These are phyloP conservation scores for Atalantia buxifolia DNA, from an alignment of 345 rosid species.

Conservation along the genomic window DNA sequence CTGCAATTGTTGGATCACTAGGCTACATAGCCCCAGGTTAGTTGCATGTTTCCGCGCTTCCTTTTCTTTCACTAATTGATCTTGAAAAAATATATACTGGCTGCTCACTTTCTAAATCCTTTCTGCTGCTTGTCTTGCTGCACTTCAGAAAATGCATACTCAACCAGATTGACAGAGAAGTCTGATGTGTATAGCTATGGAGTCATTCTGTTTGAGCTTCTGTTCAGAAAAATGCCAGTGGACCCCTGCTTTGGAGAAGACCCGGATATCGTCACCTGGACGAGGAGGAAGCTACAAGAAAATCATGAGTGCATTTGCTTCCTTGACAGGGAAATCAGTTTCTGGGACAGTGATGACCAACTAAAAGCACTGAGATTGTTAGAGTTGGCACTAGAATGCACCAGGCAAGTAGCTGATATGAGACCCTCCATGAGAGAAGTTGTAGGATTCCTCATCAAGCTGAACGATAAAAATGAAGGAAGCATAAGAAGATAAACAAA, in stretches of 20 bases:
- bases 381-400: constrained; percentile 40
- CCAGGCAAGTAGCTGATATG: constrained; percentile 19
- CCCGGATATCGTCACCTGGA: constrained; percentile 28
- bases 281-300: constrained; percentile 24
- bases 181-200: constrained; percentile 37
- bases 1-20: constrained; percentile 32
- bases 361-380: constrained; percentile 27
- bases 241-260: constrained; percentile 36
- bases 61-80: background rate
- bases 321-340: constrained; percentile 34
- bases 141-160: constrained; percentile 35
- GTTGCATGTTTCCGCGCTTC: background rate
- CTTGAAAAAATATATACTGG: background rate
- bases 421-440: constrained; percentile 45
- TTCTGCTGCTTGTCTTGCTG: background rate
- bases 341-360: constrained; percentile 31
- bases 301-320: constrained; percentile 25
- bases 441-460: constrained; percentile 27
- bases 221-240: constrained; percentile 33
- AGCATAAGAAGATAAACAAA: background rate
- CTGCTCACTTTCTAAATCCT: background rate
- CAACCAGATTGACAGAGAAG: constrained; percentile 29
- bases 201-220: constrained; percentile 33
- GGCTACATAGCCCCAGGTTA: constrained; percentile 48
- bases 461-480: constrained; percentile 18